Percentiles rank a stretch among this genome's conserved stretches.
Conservation (phyloP, 176 grass and related monocot species). For the Zizania latifolia region DNA sequence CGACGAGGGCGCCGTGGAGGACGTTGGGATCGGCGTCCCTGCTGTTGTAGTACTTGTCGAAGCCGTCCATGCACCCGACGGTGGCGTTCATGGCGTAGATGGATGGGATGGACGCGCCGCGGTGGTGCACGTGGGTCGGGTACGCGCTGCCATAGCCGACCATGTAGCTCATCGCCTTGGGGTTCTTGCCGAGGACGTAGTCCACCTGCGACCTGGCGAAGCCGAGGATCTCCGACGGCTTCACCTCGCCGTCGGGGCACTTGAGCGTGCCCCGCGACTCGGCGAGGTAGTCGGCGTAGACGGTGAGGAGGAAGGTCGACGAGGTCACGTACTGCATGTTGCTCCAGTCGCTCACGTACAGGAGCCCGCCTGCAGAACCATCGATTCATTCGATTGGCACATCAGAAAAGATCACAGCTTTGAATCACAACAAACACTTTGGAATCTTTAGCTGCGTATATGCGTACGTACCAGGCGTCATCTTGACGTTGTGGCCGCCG, state of each 20-base stretch:
- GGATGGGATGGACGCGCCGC: slow-evolving; percentile 81
- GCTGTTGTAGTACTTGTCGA: slow-evolving; percentile 69
- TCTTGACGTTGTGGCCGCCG: slow-evolving; percentile 55
- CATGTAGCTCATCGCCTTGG: slow-evolving; percentile 80
- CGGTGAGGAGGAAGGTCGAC: slow-evolving; percentile 62
- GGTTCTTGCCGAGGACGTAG: slow-evolving; percentile 85
- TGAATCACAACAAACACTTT: no score
- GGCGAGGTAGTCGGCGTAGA: slow-evolving; percentile 69
- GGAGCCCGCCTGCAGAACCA: slow-evolving; percentile 38
- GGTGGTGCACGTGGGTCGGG: slow-evolving; percentile 77
- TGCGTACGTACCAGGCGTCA: slow-evolving; percentile 49
- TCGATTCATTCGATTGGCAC: no score
- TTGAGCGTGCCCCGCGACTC: slow-evolving; percentile 30
- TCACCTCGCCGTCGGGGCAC: slow-evolving; percentile 69
- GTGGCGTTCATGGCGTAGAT: slow-evolving; percentile 16
- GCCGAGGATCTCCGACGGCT: slow-evolving; percentile 39
- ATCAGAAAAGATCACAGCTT: not conserved
- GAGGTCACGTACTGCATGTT: slow-evolving; percentile 89
- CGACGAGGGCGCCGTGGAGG: slow-evolving; percentile 69
- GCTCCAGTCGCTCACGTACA: slow-evolving; percentile 77
- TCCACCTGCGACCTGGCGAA: slow-evolving; percentile 71
- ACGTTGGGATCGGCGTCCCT: slow-evolving; percentile 59
- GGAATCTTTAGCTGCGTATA: not conserved
- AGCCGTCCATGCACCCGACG: slow-evolving; percentile 71
- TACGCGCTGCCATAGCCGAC: slow-evolving; percentile 57